A percentile compares a stretch with the other conserved stretches of the same genome.
These are phyloP conservation scores for Aspergillus novofumigatus DNA, from an alignment of 2,329 filamentous ascomycete genomes.

Conservation along the genomic window DNA sequence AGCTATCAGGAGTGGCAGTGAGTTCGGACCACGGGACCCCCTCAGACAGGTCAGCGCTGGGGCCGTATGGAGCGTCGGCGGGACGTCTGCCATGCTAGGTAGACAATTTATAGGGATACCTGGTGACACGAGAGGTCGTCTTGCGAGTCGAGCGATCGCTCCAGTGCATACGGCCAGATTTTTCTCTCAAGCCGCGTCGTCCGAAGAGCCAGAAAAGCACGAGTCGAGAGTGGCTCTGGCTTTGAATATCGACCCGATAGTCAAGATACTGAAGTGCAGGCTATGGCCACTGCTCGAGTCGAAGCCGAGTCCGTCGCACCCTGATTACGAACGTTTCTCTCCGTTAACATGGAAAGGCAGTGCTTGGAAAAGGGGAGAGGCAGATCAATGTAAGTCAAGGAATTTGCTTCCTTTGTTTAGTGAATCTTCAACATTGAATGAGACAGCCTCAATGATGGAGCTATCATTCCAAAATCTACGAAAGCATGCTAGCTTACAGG, in stretches of 20 bases:
- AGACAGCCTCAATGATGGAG: not conserved
- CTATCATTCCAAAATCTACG: not conserved
- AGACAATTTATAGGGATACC: constrained; percentile 45
- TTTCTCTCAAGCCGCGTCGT: constrained; percentile 45
- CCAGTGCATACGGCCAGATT: constrained; percentile 59
- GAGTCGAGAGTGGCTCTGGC: constrained; percentile 73
- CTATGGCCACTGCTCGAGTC: constrained; percentile 16
- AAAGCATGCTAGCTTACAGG: not conserved
- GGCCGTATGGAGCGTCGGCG: constrained; percentile 73
- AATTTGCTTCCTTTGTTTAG: not conserved
- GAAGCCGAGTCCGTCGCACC: constrained; percentile 21
- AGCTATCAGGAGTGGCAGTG: constrained; percentile 6
- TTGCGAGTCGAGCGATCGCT: constrained; percentile 70
- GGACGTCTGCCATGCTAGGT: constrained; percentile 55
- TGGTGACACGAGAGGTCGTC: constrained; percentile 59
- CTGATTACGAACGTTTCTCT: constrained; percentile 26
- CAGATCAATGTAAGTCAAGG: constrained; percentile 30
- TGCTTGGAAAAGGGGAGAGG: constrained; percentile 34
- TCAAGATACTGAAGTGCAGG: constrained; percentile 59
- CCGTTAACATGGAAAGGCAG: constrained; percentile 39
- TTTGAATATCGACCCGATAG: constrained; percentile 69
- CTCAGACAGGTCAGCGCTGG: constrained; percentile 59
- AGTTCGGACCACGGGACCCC: constrained; percentile 11
- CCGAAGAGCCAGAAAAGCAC: constrained; percentile 65
- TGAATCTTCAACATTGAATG: not conserved